phyloP scores from a whole-genome alignment of 192 early-diverging fungal genomes.

The Gonapodya prolifera region DNA sequence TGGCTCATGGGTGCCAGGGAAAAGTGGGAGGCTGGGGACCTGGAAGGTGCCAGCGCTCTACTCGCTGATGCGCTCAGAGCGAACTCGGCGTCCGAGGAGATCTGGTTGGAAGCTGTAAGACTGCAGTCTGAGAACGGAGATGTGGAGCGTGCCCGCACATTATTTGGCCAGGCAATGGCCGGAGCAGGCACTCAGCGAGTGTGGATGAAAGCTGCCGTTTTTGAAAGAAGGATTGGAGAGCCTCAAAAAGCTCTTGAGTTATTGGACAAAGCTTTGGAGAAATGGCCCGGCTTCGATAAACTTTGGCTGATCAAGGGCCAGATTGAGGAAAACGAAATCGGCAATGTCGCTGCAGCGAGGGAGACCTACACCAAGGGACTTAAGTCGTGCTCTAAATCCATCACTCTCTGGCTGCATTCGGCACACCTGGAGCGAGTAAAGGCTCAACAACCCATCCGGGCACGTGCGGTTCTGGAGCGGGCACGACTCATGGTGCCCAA shows the following conservation, averaged over 20 bases:
- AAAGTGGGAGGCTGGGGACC: conserved; percentile 73
- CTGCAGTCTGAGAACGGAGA: conserved; percentile 83
- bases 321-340: conserved; percentile 42
- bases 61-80: conserved; percentile 78
- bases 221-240: conserved; percentile 66
- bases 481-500: conserved; percentile 76
- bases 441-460: conserved; percentile 47
- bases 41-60: conserved; percentile 69
- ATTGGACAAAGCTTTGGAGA: conserved; percentile 43
- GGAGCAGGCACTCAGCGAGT: conserved; percentile 64
- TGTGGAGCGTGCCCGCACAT: conserved; percentile 55
- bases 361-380: conserved; percentile 59
- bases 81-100: conserved; percentile 82
- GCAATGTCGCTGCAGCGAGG: conserved; percentile 46
- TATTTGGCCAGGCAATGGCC: conserved; percentile 64
- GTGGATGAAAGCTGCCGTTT: conserved; percentile 89
- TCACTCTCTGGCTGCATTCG: conserved; percentile 68
- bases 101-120: conserved; percentile 92
- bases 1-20: conserved; percentile 98
- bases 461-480: conserved; percentile 72
- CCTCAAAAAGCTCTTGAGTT: conserved; percentile 44
- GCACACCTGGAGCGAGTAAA: conserved; percentile 64
- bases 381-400: conserved; percentile 59
- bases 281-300: conserved; percentile 70
- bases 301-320: conserved; percentile 92